phyloP scores from a whole-genome alignment of 2,329 filamentous ascomycete genomes.

The Colletotrichum sojae region DNA sequence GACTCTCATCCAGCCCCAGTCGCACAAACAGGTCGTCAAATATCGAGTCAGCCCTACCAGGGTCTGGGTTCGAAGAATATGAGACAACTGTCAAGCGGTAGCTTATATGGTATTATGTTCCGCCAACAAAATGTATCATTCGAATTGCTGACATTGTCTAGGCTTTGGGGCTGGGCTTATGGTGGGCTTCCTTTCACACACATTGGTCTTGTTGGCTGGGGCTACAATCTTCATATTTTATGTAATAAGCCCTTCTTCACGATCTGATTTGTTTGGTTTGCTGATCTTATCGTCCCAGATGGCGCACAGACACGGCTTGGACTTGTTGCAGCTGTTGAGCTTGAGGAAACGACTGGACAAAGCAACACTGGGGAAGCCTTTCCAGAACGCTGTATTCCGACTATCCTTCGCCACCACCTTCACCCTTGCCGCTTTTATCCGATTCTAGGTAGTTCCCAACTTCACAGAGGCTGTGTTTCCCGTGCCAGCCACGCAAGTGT shows the following conservation, averaged over 20 bases:
- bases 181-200: constrained; percentile 79
- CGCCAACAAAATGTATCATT: neutral
- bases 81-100: constrained; percentile 37
- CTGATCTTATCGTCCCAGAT: constrained; percentile 44
- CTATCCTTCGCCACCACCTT: constrained; percentile 79
- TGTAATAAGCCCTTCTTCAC: constrained; percentile 57
- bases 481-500: constrained; percentile 86
- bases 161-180: constrained; percentile 75
- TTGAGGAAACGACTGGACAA: constrained; percentile 50
- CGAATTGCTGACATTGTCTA: constrained; percentile 46
- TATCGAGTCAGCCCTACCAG: constrained; percentile 4
- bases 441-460: constrained; percentile 55
- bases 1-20: constrained; percentile 2
- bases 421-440: constrained; percentile 69
- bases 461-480: constrained; percentile 78
- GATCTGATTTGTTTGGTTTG: neutral
- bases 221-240: constrained; percentile 74
- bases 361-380: constrained; percentile 20
- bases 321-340: constrained; percentile 49
- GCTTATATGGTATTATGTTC: constrained; percentile 31
- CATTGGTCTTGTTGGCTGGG: constrained; percentile 77
- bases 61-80: constrained; percentile 30
- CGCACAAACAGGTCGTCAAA: neutral
- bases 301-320: constrained; percentile 51
- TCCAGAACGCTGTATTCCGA: constrained; percentile 37